These are phyloP conservation scores for Ceratobasidium sp. DNA, from an alignment of 1,284 basidiomycete species.

Conservation along the genomic window DNA sequence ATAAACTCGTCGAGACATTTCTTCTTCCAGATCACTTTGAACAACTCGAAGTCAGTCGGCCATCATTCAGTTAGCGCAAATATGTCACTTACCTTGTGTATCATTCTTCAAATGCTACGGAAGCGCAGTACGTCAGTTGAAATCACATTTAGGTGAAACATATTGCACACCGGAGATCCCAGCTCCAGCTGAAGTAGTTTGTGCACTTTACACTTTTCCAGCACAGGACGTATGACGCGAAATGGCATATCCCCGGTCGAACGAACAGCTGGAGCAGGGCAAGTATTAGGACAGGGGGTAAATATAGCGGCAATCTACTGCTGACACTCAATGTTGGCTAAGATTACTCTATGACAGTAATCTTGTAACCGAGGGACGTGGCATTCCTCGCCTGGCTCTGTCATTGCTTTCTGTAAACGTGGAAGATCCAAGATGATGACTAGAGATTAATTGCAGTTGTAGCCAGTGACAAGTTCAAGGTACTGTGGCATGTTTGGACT, in stretches of 20 bases:
- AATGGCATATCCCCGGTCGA: slow-evolving; percentile 64
- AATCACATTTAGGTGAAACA: slow-evolving; percentile 36
- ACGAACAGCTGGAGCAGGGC: slow-evolving; percentile 25
- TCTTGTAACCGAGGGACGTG: slow-evolving; percentile 38
- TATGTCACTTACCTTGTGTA: slow-evolving; percentile 63
- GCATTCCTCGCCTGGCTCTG: slow-evolving; percentile 10
- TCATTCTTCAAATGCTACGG: slow-evolving; percentile 65
- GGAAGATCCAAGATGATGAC: neutral
- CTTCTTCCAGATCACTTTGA: slow-evolving; percentile 73
- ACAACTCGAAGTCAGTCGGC: neutral
- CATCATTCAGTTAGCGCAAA: neutral
- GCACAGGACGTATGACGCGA: slow-evolving; percentile 71
- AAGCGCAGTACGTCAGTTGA: slow-evolving; percentile 46
- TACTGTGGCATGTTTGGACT: too few relatives aligned
- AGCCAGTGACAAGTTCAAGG: too few relatives aligned
- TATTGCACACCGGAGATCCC: slow-evolving; percentile 68
- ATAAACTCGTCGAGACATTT: slow-evolving; percentile 70
- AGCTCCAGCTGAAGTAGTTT: slow-evolving; percentile 73
- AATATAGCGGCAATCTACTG: neutral
- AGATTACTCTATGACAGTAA: slow-evolving; percentile 39
- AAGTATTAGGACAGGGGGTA: slow-evolving; percentile 18
- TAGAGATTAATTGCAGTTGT: too few relatives aligned
- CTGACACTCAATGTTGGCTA: slow-evolving; percentile 28
- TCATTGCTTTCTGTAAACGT: neutral
- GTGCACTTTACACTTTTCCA: slow-evolving; percentile 74